Base-by-base conservation (phyloP, 2,329 filamentous ascomycete species). In the Dothidotthia symphoricarpi region DNA sequence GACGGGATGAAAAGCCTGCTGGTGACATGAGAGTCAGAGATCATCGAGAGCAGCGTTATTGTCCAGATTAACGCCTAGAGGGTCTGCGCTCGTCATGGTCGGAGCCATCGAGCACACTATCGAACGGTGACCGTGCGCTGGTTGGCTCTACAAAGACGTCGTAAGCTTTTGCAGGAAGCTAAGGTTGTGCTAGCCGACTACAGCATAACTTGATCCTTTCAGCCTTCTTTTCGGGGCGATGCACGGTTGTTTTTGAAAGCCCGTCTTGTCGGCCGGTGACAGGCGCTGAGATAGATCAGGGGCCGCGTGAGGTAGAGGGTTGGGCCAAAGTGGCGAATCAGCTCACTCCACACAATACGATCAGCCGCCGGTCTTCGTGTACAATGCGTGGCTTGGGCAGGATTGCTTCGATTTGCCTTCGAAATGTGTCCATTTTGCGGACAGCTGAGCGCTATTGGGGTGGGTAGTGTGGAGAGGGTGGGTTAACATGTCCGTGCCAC, bases 61-160 rank as follows among this genome's bases (percentile, higher is more conserved):
- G 55, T 59, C 58, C 54, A 54, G 60, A 63, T 63, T 52, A 38
- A 51, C 59, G 46, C 51, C 36, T 54, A 49, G 45, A 43, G 31
- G 44, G 49, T 43, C 57, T 51, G 53, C 47, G 57, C 59, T 58
- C 59, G 59, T 64, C 61, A 63, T 61, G 47, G 51, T 45, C 53
- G 55, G 42, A 45, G 46, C 54, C 49, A 55, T 53, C 56, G 51
- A 57, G n/a, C n/a, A 53, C 47, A 52, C 58, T 55, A 61, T 63
- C 57, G 59, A 63, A 62, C 59, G 51, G 55, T 54, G 56, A 34
- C 59, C 59, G 59, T 59, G 57, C 59, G 38, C 51, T 43, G 41
- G 41, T 46, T 30, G 47, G 36, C 36, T 42, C 42, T 50, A 53
- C 49, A 49, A n/a, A 57, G 56, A 56, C 51, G 59, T 62, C 57